Conservation (phyloP, 2,329 filamentous ascomycete species). For the Akanthomyces muscarius region DNA sequence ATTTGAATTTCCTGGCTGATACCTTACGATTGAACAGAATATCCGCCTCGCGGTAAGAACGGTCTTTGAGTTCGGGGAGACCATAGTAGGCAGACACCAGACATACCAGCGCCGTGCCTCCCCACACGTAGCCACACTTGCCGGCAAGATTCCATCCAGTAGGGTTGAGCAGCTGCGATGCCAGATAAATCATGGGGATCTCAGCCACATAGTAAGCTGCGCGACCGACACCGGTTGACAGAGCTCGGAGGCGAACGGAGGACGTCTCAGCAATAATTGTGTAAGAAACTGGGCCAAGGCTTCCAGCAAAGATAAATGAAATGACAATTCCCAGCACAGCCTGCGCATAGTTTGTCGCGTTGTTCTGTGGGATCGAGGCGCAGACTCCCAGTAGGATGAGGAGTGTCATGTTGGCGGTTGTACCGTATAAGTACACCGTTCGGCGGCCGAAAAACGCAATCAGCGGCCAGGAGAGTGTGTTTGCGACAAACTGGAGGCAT, state of each 20-base stretch:
- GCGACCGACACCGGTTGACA: conserved; percentile 36
- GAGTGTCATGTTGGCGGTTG: conserved; percentile 30
- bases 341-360: conserved; percentile 34
- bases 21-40: conserved; percentile 41
- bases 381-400: conserved; percentile 35
- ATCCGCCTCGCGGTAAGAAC: conserved; percentile 42
- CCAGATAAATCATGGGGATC: conserved; percentile 39
- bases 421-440: conserved; percentile 37
- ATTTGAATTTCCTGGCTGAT: conserved; percentile 41
- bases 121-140: conserved; percentile 48
- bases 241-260: conserved; percentile 33
- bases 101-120: conserved; percentile 37
- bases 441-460: conserved; percentile 36
- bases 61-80: conserved; percentile 42
- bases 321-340: conserved; percentile 35
- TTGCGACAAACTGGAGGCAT: conserved; percentile 32
- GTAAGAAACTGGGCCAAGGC: conserved; percentile 35
- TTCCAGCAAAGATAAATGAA: conserved; percentile 36
- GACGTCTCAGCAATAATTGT: conserved; percentile 37
- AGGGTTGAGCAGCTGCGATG: conserved; percentile 36
- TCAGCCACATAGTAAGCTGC: conserved; percentile 39
- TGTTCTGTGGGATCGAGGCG: conserved; percentile 31
- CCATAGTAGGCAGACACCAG: conserved; percentile 39
- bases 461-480: conserved; percentile 32
- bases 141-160: conserved; percentile 39